Evolutionary conservation across 2,329 filamentous ascomycete species (phyloP).

Genomic region (Magnaporthiopsis poae): DNA sequence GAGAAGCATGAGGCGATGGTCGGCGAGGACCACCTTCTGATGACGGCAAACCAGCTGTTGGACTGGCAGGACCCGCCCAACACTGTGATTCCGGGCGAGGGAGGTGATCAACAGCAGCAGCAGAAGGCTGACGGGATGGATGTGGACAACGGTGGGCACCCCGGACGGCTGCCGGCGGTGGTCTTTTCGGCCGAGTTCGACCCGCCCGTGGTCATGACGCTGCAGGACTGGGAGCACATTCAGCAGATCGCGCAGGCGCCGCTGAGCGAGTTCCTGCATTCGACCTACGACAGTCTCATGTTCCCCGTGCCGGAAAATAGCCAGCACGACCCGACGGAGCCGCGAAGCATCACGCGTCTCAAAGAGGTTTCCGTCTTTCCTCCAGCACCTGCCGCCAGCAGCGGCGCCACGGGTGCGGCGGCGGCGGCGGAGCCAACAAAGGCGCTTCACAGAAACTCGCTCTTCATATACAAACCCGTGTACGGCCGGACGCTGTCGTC

Average conservation of each 20-base stretch:
- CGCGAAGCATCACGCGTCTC: slow-evolving; percentile 42
- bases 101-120: slow-evolving; percentile 42
- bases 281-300: slow-evolving; percentile 48
- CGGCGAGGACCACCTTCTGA: slow-evolving; percentile 28
- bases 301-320: slow-evolving; percentile 43
- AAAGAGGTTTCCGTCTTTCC: slow-evolving; percentile 33
- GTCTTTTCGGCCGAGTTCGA: slow-evolving; percentile 67
- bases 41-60: slow-evolving; percentile 28
- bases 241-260: slow-evolving; percentile 41
- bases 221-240: slow-evolving; percentile 52
- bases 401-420: too few relatives aligned
- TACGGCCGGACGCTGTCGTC: slow-evolving; percentile 58
- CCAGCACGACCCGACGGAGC: slow-evolving; percentile 46
- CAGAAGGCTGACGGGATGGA: slow-evolving; percentile 13
- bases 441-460: slow-evolving; percentile 42
- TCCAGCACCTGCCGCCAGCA: slow-evolving; percentile 17
- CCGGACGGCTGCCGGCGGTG: slow-evolving; percentile 54
- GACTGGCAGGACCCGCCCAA: slow-evolving; percentile 64
- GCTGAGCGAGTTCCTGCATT: slow-evolving; percentile 25
- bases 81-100: slow-evolving; percentile 45
- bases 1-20: slow-evolving; percentile 43
- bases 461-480: slow-evolving; percentile 64
- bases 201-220: slow-evolving; percentile 62
- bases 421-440: slow-evolving; percentile 17
- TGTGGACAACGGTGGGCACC: slow-evolving; percentile 9